Evolutionary conservation across 306 rosid genomes (phyloP).

Genomic region (Malus orientalis): DNA sequence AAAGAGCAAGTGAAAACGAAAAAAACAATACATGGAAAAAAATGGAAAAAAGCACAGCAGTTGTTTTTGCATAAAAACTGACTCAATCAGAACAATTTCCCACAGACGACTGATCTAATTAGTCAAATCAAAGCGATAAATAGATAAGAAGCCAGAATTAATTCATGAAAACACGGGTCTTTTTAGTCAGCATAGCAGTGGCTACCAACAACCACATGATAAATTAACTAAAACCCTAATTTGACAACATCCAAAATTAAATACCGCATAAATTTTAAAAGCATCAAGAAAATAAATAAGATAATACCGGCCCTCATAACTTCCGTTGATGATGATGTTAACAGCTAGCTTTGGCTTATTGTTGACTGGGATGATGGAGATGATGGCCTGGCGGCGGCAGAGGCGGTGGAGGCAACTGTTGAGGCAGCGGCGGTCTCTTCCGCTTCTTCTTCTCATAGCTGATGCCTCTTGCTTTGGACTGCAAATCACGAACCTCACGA

Average conservation of each 20-base stretch:
- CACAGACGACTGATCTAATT: background rate
- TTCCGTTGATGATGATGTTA: background rate
- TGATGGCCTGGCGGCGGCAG: slow-evolving; percentile 45
- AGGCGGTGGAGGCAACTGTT: slow-evolving; percentile 1
- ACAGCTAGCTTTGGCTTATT: background rate
- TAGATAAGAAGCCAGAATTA: background rate
- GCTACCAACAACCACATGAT: slow-evolving; percentile 1
- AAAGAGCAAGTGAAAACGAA: background rate
- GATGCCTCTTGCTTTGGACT: slow-evolving; percentile 96
- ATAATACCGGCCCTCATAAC: background rate
- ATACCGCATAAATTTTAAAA: background rate
- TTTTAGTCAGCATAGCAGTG: background rate
- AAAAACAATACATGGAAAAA: background rate
- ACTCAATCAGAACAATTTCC: background rate
- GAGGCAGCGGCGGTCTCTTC: slow-evolving; percentile 50
- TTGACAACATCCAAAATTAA: background rate
- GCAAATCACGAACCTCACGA: slow-evolving; percentile 94
- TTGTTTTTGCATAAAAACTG: background rate
- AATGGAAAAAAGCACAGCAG: background rate
- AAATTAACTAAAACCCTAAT: slow-evolving; percentile 9
- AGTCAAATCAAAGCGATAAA: background rate
- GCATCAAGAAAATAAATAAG: background rate
- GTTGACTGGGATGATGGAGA: background rate
- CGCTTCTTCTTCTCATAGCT: slow-evolving; percentile 97
- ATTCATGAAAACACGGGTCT: background rate